Evolutionary conservation across 306 rosid genomes (phyloP).

Genomic region (Calophaca sinica): DNA sequence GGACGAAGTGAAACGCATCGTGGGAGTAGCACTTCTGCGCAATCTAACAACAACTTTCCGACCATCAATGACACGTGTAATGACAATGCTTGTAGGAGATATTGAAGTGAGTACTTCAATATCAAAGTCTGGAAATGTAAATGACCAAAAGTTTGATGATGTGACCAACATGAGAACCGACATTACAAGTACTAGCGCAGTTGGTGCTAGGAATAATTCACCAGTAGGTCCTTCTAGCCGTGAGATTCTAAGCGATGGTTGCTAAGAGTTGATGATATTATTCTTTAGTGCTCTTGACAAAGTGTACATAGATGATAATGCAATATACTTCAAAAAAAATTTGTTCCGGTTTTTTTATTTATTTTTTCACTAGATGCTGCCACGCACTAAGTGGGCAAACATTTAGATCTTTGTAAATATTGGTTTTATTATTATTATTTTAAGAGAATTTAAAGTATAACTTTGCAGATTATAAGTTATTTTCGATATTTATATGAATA

Average conservation of each 20-base stretch:
- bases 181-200: slow-evolving; percentile 45
- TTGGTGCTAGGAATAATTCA: slow-evolving; percentile 45
- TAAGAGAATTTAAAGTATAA: too few species aligned
- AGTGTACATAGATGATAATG: too few species aligned
- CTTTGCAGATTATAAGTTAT: too few species aligned
- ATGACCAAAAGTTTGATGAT: slow-evolving; percentile 73
- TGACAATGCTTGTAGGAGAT: slow-evolving; percentile 80
- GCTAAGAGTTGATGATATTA: slow-evolving; percentile 38
- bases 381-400: too few species aligned
- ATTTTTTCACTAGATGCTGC: too few species aligned
- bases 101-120: slow-evolving; percentile 59
- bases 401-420: too few species aligned
- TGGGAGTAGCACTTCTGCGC: slow-evolving; percentile 64
- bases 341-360: too few species aligned
- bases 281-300: not conserved
- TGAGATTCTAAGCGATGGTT: slow-evolving; percentile 42
- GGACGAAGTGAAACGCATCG: slow-evolving; percentile 61
- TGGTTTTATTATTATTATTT: too few species aligned
- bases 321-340: too few species aligned
- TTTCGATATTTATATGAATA: too few species aligned
- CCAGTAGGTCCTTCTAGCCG: slow-evolving; percentile 39
- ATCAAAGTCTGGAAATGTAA: slow-evolving; percentile 69
- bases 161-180: slow-evolving; percentile 39
- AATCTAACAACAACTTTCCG: slow-evolving; percentile 64
- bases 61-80: slow-evolving; percentile 79